phyloP scores from a whole-genome alignment of 495 filamentous ascomycete genomes.

The Recurvomyces mirabilis region DNA sequence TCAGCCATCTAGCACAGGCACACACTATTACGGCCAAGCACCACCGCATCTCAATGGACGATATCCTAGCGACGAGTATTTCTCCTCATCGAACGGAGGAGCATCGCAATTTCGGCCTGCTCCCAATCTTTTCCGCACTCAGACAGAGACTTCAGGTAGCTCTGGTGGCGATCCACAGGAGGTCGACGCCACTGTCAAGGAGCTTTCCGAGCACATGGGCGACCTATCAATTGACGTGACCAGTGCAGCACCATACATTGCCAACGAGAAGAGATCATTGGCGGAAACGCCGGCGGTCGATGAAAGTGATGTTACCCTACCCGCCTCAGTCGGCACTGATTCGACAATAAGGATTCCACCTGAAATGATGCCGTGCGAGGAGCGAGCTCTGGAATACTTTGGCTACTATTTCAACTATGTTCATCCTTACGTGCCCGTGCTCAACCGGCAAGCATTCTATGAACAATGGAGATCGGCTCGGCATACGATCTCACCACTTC shows the following conservation, averaged over 20 bases:
- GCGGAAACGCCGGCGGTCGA: constrained; percentile 67
- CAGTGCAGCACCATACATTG: constrained; percentile 80
- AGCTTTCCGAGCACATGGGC: constrained; percentile 66
- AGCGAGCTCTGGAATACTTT: constrained; percentile 74
- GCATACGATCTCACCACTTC: constrained; percentile 75
- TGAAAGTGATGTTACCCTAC: constrained; percentile 52
- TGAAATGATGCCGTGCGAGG: constrained; percentile 85
- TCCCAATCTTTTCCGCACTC: constrained; percentile 7
- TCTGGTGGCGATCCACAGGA: constrained; percentile 20
- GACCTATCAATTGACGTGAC: constrained; percentile 79
- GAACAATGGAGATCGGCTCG: constrained; percentile 85
- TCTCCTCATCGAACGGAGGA: not conserved
- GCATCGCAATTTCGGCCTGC: not conserved
- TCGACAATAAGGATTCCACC: constrained; percentile 78
- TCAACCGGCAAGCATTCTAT: constrained; percentile 76
- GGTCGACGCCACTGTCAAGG: constrained; percentile 13
- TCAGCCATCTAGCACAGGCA: not conserved
- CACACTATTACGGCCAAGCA: not conserved
- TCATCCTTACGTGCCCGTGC: constrained; percentile 90
- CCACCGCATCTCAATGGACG: not conserved
- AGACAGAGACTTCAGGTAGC: constrained; percentile 7
- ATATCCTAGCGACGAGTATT: not conserved
- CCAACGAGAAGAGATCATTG: constrained; percentile 56
- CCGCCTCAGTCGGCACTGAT: constrained; percentile 55
- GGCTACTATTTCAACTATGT: constrained; percentile 86